Evolutionary conservation across 2,329 filamentous ascomycete species (phyloP).

Genomic region (Colletotrichum sojae): DNA sequence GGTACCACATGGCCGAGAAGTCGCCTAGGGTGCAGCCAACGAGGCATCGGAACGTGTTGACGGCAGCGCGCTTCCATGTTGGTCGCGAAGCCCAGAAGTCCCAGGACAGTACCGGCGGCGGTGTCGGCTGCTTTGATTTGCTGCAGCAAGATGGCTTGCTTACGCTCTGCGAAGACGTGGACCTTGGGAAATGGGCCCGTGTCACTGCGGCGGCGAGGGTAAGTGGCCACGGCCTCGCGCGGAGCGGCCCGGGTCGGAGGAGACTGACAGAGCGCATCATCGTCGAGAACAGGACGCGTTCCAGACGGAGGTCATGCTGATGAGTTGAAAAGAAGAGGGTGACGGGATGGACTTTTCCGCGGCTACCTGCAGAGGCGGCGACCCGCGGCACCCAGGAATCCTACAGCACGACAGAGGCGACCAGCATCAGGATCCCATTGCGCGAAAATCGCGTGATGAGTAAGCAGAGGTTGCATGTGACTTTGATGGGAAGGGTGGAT

Average conservation of each 20-base stretch:
- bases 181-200: background rate
- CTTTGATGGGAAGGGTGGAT: too few relatives aligned
- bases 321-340: too few relatives aligned
- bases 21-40: slow-evolving; percentile 70
- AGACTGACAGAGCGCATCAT: background rate
- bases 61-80: slow-evolving; percentile 63
- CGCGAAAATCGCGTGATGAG: too few relatives aligned
- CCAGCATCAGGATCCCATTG: too few relatives aligned
- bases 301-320: background rate
- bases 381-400: too few relatives aligned
- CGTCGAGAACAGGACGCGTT: background rate
- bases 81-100: slow-evolving; percentile 51
- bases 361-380: too few relatives aligned
- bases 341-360: too few relatives aligned
- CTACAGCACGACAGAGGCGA: too few relatives aligned
- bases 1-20: slow-evolving; percentile 68
- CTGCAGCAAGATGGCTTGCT: slow-evolving; percentile 7
- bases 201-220: background rate
- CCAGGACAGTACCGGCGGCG: background rate
- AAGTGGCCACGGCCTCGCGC: background rate
- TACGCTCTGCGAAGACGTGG: background rate
- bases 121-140: slow-evolving; percentile 1
- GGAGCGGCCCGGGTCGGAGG: background rate
- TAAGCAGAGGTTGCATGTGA: too few relatives aligned
- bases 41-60: slow-evolving; percentile 70